Base-by-base conservation (phyloP, 768 basidiomycete genomes). In the Candolleomyces eurysporus region DNA sequence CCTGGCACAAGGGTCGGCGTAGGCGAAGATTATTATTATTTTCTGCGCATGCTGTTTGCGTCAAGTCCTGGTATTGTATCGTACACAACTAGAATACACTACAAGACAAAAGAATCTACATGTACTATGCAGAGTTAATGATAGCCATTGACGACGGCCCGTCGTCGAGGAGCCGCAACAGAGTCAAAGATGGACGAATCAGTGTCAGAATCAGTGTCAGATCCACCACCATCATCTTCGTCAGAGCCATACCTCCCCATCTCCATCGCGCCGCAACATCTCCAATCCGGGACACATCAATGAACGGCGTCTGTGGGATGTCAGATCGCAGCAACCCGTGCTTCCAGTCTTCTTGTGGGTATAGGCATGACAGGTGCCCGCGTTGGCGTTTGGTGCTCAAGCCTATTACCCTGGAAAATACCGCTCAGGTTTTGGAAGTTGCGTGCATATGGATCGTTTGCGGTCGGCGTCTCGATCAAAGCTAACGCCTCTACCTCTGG, bases 321-420 rank as follows among this genome's bases (percentile, higher is more conserved):
- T 88, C 82, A 6, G 64, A 92, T 92, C 30, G 90, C 89, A 6
- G 91, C 91, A 7, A 92, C 90, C 16, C 88, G 84, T 48, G 90
- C 91, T 71, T 91, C 90, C 4, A 92, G 73, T 60, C 83, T 82
- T 57, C 84, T 80, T 4, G 61, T 61, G 9, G 61, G 61, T 63
- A 82, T 86, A 1, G 85, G 88, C 46, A 81, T 62, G 56, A 78
- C 36, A 36, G 79, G 63, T 14, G 72, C 73, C 17, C 69, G 69
- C 17, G 64, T 71, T 14, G 31, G 69, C 63, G 54, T 63, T 74
- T 32, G 76, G 21, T 48, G 61, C 48, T 22, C 57, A 22, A 56
- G 66, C 17, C 75, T 68, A 45, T 76, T 79, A 43, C 80, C 84
- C 65, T 87, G 86, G 79, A 91, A 91, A 77, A 87, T 91, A 48